These are phyloP conservation scores for Lentinula novae-zelandiae DNA, from an alignment of 1,284 basidiomycete genomes.

Conservation along the genomic window DNA sequence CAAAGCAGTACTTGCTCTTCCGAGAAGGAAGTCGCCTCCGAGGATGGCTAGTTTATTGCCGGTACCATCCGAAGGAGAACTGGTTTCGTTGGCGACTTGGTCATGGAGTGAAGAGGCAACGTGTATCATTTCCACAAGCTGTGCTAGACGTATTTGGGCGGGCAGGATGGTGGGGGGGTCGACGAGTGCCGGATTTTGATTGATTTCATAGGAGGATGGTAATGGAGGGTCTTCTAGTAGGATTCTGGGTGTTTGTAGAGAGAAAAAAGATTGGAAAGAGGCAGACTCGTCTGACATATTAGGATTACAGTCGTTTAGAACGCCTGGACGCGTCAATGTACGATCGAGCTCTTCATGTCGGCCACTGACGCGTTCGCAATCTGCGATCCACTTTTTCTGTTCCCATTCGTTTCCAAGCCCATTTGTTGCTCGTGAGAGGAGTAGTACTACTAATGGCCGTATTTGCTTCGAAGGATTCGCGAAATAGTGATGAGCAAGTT, in stretches of 20 bases:
- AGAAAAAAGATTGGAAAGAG: constrained; percentile 47
- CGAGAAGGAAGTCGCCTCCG: constrained; percentile 85
- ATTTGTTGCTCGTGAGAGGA: constrained; percentile 80
- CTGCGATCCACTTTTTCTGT: constrained; percentile 42
- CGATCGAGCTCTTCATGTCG: constrained; percentile 48
- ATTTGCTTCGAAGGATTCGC: constrained; percentile 75
- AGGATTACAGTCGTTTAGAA: constrained; percentile 73
- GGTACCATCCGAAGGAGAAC: constrained; percentile 50
- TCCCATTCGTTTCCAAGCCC: constrained; percentile 59
- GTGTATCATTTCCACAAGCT: constrained; percentile 90
- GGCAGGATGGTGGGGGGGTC: constrained; percentile 45
- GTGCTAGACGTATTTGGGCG: constrained; percentile 77
- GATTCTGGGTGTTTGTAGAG: constrained; percentile 25
- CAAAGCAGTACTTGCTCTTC: constrained; percentile 73
- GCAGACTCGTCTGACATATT: constrained; percentile 55
- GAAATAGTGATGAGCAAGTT: constrained; percentile 77
- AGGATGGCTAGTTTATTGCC: constrained; percentile 84
- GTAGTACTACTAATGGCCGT: constrained; percentile 77
- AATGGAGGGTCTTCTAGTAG: constrained; percentile 28
- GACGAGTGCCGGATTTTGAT: constrained; percentile 25
- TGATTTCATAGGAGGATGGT: constrained; percentile 23
- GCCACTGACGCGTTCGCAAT: constrained; percentile 21
- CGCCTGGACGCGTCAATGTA: constrained; percentile 55
- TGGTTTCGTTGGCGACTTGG: constrained; percentile 77
- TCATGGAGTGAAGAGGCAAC: constrained; percentile 87